A percentile compares a stretch with the other conserved stretches of the same genome.
phyloP scores from a whole-genome alignment of 495 filamentous ascomycete species.

The Parathielavia appendiculata region DNA sequence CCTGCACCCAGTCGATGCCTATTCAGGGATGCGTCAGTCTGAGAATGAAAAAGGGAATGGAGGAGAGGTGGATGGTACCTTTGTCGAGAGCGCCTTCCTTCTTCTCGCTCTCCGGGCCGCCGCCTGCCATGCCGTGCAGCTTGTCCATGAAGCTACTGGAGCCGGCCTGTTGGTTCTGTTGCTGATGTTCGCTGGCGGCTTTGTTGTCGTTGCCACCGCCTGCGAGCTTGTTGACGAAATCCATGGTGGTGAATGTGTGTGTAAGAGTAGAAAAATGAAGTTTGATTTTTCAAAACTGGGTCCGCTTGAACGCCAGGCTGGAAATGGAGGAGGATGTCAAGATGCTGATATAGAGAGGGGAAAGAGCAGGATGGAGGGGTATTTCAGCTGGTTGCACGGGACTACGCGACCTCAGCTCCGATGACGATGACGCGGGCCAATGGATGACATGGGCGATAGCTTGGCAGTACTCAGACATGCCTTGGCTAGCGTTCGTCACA shows the following conservation, averaged over 20 bases:
- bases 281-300: background rate
- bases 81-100: slow-evolving; percentile 65
- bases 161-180: slow-evolving; percentile 20
- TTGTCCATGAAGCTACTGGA: slow-evolving; percentile 47
- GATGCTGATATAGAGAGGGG: slow-evolving; percentile 11
- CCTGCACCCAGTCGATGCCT: slow-evolving; percentile 65
- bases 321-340: background rate
- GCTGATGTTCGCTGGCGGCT: slow-evolving; percentile 15
- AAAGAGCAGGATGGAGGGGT: slow-evolving; percentile 12
- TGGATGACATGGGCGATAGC: slow-evolving; percentile 8
- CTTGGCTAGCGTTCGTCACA: background rate
- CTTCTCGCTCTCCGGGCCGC: slow-evolving; percentile 62
- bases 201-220: slow-evolving; percentile 15
- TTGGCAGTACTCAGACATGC: background rate
- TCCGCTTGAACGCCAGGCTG: slow-evolving; percentile 9
- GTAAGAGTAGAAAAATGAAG: background rate
- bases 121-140: slow-evolving; percentile 57
- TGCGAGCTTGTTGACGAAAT: slow-evolving; percentile 39
- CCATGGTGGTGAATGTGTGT: slow-evolving; percentile 26
- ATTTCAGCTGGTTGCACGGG: slow-evolving; percentile 23
- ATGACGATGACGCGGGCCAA: slow-evolving; percentile 17
- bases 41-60: background rate
- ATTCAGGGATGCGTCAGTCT: background rate
- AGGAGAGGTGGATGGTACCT: slow-evolving; percentile 33
- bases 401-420: slow-evolving; percentile 6